Evolutionary conservation across 2,329 filamentous ascomycete genomes (phyloP), one percentile per base, ranked within the genome.

Genomic region (Fusarium sp.): DNA sequence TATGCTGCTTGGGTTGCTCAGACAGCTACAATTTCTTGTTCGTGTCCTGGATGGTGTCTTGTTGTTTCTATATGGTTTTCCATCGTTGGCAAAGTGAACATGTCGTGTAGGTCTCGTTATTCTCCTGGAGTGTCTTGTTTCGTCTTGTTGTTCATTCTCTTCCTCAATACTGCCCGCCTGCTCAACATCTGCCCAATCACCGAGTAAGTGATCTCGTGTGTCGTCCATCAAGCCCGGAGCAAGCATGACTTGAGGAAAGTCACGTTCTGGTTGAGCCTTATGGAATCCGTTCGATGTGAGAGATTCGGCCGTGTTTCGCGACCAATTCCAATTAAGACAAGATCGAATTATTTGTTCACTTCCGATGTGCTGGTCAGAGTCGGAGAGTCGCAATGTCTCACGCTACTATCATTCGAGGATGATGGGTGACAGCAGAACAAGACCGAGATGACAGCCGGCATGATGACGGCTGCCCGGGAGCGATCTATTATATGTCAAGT

Each of bases 401-500:
- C 34, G 24, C 18, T 16, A n/a, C 16, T 32, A 18, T 32, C 22
- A 29, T 37, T 48, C 24, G 13, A 25, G 49, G n/a, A 59, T 32
- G 24, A 34, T 24, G 37, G 16, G 18, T 41, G 34, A 41, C 32
- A 52, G 24, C 8, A 45, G 44, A 48, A 42, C 52, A 51, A 44
- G 45, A 32, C 24, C 18, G 7, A 45, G 49, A 41, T 24, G 59
- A 37, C 51, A 12, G 9, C 49, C 56, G 25, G 44, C 53, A 29
- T 46, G 29, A 25, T 22, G 47, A 55, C 46, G 63, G 68, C n/a
- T 40, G 29, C 27, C 25, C 40, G 42, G 34, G 24, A 18, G 37
- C 55, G 73, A 71, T 74, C 68, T 74, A 71, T 74, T 64, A 64
- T 74, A 48, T 41, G 49, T 47, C 20, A 30, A 61, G 54, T 42